phyloP scores from a whole-genome alignment of 805 yeast genomes.

The Barnettozyma vustinii region DNA sequence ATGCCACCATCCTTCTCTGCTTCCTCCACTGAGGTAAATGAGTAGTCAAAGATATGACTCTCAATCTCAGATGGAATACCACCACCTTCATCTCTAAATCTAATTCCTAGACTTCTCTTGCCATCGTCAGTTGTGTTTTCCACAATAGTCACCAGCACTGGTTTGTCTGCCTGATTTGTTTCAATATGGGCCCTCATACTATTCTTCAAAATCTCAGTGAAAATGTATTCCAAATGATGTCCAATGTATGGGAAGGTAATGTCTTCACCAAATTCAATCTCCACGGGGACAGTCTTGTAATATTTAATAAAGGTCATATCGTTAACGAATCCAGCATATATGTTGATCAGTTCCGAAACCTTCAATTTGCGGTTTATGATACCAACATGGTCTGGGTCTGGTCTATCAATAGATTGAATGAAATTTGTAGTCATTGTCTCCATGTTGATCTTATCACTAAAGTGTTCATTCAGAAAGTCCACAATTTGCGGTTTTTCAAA shows the following conservation, averaged over 20 bases:
- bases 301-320: conserved; percentile 81
- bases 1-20: conserved; percentile 45
- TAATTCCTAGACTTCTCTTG: conserved; percentile 45
- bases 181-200: conserved; percentile 87
- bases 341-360: conserved; percentile 56
- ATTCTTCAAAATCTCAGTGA: conserved; percentile 83
- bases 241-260: conserved; percentile 78
- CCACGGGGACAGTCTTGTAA: conserved; percentile 62
- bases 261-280: conserved; percentile 51
- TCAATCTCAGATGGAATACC: conserved; percentile 73
- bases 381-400: conserved; percentile 46
- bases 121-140: conserved; percentile 22
- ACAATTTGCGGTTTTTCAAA: conserved; percentile 41
- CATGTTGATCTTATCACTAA: conserved; percentile 81
- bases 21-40: conserved; percentile 71
- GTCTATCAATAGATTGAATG: conserved; percentile 50
- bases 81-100: conserved; percentile 83
- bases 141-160: conserved; percentile 45
- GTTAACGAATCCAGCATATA: conserved; percentile 69
- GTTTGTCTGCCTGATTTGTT: conserved; percentile 33
- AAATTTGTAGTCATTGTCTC: conserved; percentile 85
- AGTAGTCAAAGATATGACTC: conserved; percentile 72
- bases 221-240: conserved; percentile 79
- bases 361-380: conserved; percentile 62
- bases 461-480: conserved; percentile 65